Percentiles rank a stretch among this genome's conserved stretches.
Conservation (phyloP, 2,329 filamentous ascomycete genomes). For the Scolecobasidium constrictum region DNA sequence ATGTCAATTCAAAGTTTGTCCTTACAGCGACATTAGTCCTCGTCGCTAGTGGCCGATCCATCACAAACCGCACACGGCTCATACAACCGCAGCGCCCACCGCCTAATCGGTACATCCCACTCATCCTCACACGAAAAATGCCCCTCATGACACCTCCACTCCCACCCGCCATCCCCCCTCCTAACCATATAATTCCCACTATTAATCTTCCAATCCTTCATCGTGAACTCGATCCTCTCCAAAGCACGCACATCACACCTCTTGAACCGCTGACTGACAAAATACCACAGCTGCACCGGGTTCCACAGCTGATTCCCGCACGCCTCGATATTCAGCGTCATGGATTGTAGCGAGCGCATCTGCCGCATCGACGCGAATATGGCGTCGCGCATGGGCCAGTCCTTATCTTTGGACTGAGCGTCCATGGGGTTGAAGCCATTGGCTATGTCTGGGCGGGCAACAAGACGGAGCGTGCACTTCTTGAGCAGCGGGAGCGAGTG, state of each 20-base stretch:
- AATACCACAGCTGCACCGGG: constrained; percentile 11
- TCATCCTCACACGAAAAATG: constrained; percentile 5
- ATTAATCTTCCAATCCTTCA: constrained; percentile 5
- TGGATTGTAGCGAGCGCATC: constrained; percentile 3
- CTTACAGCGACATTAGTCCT: no score
- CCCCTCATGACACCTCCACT: constrained; percentile 7
- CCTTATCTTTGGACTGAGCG: background rate
- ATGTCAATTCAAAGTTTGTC: no score
- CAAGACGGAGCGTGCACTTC: constrained; percentile 1
- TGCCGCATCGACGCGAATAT: constrained; percentile 4
- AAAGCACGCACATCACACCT: constrained; percentile 2
- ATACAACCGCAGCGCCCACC: constrained; percentile 1
- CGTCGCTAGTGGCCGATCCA: background rate
- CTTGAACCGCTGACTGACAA: constrained; percentile 8
- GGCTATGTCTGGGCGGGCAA: constrained; percentile 7
- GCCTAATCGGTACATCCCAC: background rate
- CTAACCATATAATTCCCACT: constrained; percentile 7
- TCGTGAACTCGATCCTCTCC: constrained; percentile 6
- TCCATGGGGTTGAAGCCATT: constrained; percentile 9
- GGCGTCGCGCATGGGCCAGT: constrained; percentile 7
- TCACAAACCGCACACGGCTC: constrained; percentile 7
- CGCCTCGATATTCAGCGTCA: constrained; percentile 7
- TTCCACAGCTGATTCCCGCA: constrained; percentile 11
- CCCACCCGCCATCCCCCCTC: constrained; percentile 4
- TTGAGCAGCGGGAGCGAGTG: constrained; percentile 1